Percentiles rank a stretch among this genome's conserved stretches.
Evolutionary conservation across 177 flowering plant species (phyloP).

Genomic region (Vitis hybrid): DNA sequence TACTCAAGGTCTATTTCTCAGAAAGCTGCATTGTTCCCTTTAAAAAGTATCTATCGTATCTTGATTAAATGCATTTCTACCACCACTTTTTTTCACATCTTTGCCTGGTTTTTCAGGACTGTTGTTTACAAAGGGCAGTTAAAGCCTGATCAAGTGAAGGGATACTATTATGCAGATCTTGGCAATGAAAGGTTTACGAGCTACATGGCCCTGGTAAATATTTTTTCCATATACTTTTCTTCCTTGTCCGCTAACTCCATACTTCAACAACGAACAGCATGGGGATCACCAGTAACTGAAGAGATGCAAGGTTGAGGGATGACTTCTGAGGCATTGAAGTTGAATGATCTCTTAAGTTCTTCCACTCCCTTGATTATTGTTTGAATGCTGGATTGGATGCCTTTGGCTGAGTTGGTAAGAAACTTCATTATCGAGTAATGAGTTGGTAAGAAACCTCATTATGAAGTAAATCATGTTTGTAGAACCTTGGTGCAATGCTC

Average conservation of each 20-base stretch:
- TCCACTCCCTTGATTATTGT: constrained; percentile 72
- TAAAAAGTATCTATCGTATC: background rate
- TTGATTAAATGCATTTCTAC: background rate
- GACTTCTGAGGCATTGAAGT: constrained; percentile 91
- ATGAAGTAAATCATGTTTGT: constrained; percentile 81
- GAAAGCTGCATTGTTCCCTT: too few relatives aligned
- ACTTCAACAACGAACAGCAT: constrained; percentile 70
- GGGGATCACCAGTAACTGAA: constrained; percentile 59
- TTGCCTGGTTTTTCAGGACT: constrained; percentile 56
- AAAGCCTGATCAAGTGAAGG: constrained; percentile 87
- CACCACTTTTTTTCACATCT: background rate
- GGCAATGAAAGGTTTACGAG: constrained; percentile 99
- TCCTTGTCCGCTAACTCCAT: constrained; percentile 63
- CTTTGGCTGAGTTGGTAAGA: constrained; percentile 83
- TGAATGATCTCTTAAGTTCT: constrained; percentile 87
- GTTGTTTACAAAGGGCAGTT: constrained; percentile 97
- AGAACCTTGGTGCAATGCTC: constrained; percentile 69
- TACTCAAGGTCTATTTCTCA: too few relatives aligned
- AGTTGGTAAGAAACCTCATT: constrained; percentile 83
- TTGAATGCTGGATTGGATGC: constrained; percentile 72
- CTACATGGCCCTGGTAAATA: constrained; percentile 99
- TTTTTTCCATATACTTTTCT: constrained; percentile 48
- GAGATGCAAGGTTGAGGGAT: constrained; percentile 86
- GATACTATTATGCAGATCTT: constrained; percentile 90
- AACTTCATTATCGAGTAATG: constrained; percentile 79